Evolutionary conservation across 192 early-diverging fungal genomes (phyloP).

Genomic region (Phlyctochytrium bullatum): DNA sequence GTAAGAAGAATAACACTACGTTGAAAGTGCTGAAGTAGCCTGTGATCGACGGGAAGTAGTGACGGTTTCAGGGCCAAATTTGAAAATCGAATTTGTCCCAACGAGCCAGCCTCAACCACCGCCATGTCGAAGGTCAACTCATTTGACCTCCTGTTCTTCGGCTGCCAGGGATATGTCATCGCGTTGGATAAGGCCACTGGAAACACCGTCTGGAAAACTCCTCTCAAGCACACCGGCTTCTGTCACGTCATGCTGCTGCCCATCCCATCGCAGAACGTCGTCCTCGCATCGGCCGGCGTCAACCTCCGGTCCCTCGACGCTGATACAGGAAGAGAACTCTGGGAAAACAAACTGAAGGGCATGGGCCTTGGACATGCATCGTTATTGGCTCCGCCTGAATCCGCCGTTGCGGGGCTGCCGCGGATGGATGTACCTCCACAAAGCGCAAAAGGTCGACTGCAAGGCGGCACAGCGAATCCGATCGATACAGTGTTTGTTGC

Average conservation of each 20-base stretch:
- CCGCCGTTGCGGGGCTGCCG: background rate
- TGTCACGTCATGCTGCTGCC: background rate
- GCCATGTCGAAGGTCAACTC: background rate
- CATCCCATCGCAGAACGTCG: background rate
- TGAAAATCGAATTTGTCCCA: no score
- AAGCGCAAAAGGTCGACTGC: background rate
- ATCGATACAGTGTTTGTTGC: conserved; percentile 1
- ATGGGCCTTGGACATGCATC: background rate
- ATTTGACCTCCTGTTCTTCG: conserved; percentile 8
- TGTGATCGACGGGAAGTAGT: no score
- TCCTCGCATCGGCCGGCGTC: background rate
- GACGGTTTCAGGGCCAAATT: no score
- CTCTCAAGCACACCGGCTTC: background rate
- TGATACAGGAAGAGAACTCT: background rate
- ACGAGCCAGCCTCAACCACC: background rate
- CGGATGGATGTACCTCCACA: background rate
- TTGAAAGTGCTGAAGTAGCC: no score
- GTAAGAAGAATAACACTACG: no score
- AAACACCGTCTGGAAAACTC: conserved; percentile 1
- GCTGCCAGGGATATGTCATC: background rate
- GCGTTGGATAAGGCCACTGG: conserved; percentile 4
- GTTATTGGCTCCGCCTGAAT: no score
- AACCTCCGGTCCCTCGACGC: background rate
- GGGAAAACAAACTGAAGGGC: conserved; percentile 17
- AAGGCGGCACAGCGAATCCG: background rate